Percentiles rank a stretch among this genome's conserved stretches.
Evolutionary conservation across 2,329 filamentous ascomycete species (phyloP).

Genomic region (Aspergillus arachidicola): DNA sequence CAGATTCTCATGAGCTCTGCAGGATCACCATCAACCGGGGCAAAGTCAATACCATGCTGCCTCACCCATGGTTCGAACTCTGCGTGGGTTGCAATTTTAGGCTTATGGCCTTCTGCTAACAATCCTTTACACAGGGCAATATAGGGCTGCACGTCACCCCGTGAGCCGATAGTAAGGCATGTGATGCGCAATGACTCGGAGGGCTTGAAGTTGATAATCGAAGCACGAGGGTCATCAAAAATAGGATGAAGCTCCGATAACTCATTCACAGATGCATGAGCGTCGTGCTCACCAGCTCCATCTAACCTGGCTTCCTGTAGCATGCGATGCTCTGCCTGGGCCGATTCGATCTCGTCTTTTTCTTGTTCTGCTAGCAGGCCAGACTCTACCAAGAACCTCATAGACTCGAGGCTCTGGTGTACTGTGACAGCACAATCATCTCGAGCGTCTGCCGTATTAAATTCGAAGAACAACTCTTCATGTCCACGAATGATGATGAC

Average conservation of each 20-base stretch:
- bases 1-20: constrained; percentile 94
- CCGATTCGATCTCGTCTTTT: constrained; percentile 69
- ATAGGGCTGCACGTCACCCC: constrained; percentile 96
- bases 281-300: constrained; percentile 38
- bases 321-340: constrained; percentile 78
- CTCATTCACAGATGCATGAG: constrained; percentile 27
- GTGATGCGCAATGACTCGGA: constrained; percentile 77
- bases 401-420: constrained; percentile 73
- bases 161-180: constrained; percentile 91
- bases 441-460: constrained; percentile 72
- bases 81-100: constrained; percentile 85
- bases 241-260: constrained; percentile 66
- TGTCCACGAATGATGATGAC: constrained; percentile 92
- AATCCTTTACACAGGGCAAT: constrained; percentile 94
- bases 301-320: constrained; percentile 71
- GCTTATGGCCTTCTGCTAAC: constrained; percentile 80
- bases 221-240: constrained; percentile 87
- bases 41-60: constrained; percentile 92
- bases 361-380: constrained; percentile 69
- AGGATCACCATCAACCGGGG: constrained; percentile 84
- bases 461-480: constrained; percentile 97
- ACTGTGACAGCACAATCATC: constrained; percentile 88
- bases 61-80: constrained; percentile 91
- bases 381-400: constrained; percentile 70
- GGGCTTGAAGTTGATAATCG: constrained; percentile 89